Evolutionary conservation across 192 early-diverging fungal species (phyloP).

Genomic region (Funneliformis geosporum): DNA sequence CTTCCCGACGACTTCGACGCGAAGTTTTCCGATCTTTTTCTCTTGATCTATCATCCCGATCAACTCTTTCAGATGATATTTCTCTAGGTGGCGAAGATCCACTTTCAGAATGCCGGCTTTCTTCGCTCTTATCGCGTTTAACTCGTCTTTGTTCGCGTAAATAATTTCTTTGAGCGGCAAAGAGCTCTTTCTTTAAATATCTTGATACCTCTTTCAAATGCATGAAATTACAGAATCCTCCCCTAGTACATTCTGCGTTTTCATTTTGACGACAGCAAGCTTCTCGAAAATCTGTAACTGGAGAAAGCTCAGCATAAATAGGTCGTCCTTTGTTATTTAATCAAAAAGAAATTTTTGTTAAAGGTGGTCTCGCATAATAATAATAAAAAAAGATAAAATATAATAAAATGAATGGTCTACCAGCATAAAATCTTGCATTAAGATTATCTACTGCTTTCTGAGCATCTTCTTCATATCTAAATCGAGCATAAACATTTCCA

Average conservation of each 20-base stretch:
- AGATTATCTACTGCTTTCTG: slow-evolving; percentile 87
- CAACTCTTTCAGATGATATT: neutral
- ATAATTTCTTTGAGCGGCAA: slow-evolving; percentile 70
- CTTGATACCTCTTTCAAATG: slow-evolving; percentile 89
- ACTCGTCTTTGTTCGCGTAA: slow-evolving; percentile 54
- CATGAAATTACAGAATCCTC: slow-evolving; percentile 99
- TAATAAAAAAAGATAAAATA: neutral
- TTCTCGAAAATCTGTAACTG: slow-evolving; percentile 97
- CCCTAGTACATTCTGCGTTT: slow-evolving; percentile 89
- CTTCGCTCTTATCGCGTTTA: slow-evolving; percentile 40
- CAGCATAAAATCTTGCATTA: slow-evolving; percentile 94
- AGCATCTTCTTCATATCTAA: slow-evolving; percentile 89
- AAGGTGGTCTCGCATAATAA: neutral
- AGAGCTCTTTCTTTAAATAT: slow-evolving; percentile 76
- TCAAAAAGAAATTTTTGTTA: neutral
- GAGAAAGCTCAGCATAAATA: slow-evolving; percentile 94
- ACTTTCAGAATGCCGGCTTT: slow-evolving; percentile 17
- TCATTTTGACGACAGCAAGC: slow-evolving; percentile 98
- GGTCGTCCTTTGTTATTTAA: slow-evolving; percentile 63
- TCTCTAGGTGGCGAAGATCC: slow-evolving; percentile 9
- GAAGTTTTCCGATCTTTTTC: neutral
- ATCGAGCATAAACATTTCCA: slow-evolving; percentile 95
- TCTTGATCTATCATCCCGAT: slow-evolving; percentile 1
- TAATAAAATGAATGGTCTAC: slow-evolving; percentile 36
- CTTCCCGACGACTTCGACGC: slow-evolving; percentile 21